Percentiles rank a stretch among this genome's conserved stretches.
phyloP scores from a whole-genome alignment of 192 early-diverging fungal genomes.

The Phycomyces blakesleeanus region DNA sequence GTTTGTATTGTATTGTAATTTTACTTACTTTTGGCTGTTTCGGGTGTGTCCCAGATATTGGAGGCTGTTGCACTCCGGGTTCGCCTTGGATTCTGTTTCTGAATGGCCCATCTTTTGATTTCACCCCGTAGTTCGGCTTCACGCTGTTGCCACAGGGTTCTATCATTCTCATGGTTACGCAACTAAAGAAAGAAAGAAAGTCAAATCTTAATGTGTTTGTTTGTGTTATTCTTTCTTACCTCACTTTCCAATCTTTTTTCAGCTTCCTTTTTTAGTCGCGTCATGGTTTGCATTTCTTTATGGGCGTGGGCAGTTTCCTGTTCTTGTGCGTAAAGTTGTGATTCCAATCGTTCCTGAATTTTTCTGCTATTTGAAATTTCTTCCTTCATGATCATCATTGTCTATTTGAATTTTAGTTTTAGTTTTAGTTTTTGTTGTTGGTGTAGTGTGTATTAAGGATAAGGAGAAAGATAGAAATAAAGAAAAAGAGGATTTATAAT shows the following conservation, averaged over 20 bases:
- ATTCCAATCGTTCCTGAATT: conserved; percentile 34
- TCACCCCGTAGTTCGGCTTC: conserved; percentile 35
- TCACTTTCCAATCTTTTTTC: conserved; percentile 36
- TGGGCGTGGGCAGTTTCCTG: conserved; percentile 27
- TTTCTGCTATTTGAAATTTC: neutral
- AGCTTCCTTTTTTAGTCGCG: conserved; percentile 35
- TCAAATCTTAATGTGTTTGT: no score
- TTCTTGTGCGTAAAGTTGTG: conserved; percentile 41
- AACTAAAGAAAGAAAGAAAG: conserved; percentile 13
- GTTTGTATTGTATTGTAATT: no score
- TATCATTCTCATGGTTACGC: conserved; percentile 38
- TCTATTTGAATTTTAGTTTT: no score
- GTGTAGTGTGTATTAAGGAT: no score
- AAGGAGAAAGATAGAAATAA: no score
- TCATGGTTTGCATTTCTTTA: conserved; percentile 33
- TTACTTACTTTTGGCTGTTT: conserved; percentile 1
- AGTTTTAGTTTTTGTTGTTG: no score
- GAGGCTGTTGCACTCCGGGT: conserved; percentile 25
- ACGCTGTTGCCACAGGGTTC: conserved; percentile 37
- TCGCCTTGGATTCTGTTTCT: conserved; percentile 27
- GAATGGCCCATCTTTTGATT: conserved; percentile 13
- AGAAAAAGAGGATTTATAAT: no score
- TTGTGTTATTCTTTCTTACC: conserved; percentile 4
- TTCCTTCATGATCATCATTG: neutral
- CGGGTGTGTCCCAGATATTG: conserved; percentile 4